phyloP scores from a whole-genome alignment of 1,139 yeast genomes.

The Pichia terricola region DNA sequence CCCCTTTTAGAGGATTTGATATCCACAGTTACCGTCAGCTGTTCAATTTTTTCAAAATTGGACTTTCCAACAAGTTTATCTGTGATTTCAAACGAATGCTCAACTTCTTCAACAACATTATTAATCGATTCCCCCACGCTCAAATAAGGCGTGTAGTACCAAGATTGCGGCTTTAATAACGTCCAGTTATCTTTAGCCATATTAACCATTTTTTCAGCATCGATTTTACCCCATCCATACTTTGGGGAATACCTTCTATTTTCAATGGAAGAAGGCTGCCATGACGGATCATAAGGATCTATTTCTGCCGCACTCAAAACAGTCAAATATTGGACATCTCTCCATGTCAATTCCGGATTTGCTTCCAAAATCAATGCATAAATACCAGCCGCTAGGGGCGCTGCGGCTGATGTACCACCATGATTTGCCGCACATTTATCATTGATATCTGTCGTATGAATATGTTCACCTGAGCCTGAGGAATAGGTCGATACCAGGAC shows the following conservation, averaged over 20 bases:
- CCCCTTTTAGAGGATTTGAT: constrained; percentile 65
- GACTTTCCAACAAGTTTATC: constrained; percentile 40
- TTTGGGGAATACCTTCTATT: constrained; percentile 70
- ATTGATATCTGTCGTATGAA: constrained; percentile 82
- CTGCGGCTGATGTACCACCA: constrained; percentile 99
- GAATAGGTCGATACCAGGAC: constrained; percentile 94
- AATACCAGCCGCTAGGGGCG: constrained; percentile 95
- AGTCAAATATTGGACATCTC: constrained; percentile 84
- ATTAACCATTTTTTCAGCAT: constrained; percentile 68
- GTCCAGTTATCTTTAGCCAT: constrained; percentile 64
- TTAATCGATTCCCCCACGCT: constrained; percentile 24
- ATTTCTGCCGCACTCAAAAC: constrained; percentile 66
- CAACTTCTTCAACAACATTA: constrained; percentile 16
- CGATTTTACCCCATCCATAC: constrained; percentile 90
- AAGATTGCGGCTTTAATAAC: constrained; percentile 83
- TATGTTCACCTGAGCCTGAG: constrained; percentile 83
- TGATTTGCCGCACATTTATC: constrained; percentile 64
- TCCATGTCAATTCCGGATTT: constrained; percentile 87
- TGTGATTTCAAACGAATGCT: constrained; percentile 35
- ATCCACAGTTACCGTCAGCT: constrained; percentile 73
- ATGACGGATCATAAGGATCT: constrained; percentile 55
- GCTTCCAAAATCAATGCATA: constrained; percentile 73
- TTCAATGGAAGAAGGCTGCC: constrained; percentile 50
- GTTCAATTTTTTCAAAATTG: constrained; percentile 71
- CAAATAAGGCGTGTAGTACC: constrained; percentile 49